Conservation (phyloP, 208 protist genomes). For the Acanthamoeba polyphaga region DNA sequence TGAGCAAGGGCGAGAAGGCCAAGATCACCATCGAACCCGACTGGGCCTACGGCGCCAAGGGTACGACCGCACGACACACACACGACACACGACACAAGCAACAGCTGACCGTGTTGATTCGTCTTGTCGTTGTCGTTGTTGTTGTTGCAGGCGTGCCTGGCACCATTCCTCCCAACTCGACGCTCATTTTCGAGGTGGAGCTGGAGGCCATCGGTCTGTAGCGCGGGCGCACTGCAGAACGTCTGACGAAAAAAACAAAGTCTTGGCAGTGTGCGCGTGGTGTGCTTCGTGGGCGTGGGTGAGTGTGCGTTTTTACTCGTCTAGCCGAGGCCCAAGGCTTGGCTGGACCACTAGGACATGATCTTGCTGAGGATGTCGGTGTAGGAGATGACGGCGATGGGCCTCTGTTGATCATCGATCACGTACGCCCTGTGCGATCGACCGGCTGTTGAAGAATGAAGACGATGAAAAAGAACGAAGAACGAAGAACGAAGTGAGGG, state of each 20-base stretch:
- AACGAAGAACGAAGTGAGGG: neutral
- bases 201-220: slow-evolving; percentile 4
- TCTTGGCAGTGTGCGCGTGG: neutral
- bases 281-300: neutral
- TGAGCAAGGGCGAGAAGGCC: slow-evolving; percentile 66
- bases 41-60: slow-evolving; percentile 48
- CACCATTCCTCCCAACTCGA: slow-evolving; percentile 49
- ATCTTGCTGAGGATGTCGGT: slow-evolving; percentile 16
- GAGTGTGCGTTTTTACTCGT: neutral
- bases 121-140: neutral
- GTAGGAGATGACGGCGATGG: slow-evolving; percentile 21
- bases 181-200: slow-evolving; percentile 65
- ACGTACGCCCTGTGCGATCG: slow-evolving; percentile 21
- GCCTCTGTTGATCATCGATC: slow-evolving; percentile 57
- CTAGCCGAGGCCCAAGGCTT: too few relatives aligned
- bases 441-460: neutral
- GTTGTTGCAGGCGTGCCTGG: neutral
- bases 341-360: neutral
- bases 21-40: slow-evolving; percentile 69
- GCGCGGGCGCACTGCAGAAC: neutral
- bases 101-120: neutral
- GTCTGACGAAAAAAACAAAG: neutral
- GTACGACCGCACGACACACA: neutral
- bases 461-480: neutral
- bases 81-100: neutral